Conservation (phyloP, 441 rosid genomes). For the Omphalea diandra region DNA sequence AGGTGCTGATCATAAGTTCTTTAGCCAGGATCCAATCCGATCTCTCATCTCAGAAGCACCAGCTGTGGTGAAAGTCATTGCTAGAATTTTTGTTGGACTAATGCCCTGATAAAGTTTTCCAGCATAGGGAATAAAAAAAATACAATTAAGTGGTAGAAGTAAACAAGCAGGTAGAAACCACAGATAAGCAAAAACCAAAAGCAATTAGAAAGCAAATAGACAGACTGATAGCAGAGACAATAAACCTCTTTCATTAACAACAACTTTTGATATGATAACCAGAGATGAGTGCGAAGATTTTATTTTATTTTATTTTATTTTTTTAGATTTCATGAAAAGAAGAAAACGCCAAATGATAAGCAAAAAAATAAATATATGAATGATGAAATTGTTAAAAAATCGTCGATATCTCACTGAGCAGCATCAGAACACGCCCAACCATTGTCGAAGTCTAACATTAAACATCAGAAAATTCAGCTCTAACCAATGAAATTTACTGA, state of each 20-base stretch:
- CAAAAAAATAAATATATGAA: slow-evolving; percentile 18
- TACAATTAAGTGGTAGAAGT: too few species aligned
- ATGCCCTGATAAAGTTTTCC: slow-evolving; percentile 61
- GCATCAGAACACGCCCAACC: slow-evolving; percentile 88
- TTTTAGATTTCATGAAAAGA: not conserved
- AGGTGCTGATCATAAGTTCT: slow-evolving; percentile 85
- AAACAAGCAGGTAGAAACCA: too few species aligned
- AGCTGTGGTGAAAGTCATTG: slow-evolving; percentile 98
- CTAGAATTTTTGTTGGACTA: slow-evolving; percentile 78
- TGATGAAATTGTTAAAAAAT: slow-evolving; percentile 8
- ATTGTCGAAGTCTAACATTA: slow-evolving; percentile 82
- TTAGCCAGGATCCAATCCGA: slow-evolving; percentile 68
- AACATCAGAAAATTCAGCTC: slow-evolving; percentile 27
- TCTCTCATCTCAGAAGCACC: slow-evolving; percentile 97
- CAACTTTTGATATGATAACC: not conserved
- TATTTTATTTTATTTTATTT: too few species aligned
- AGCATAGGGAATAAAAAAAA: slow-evolving; percentile 10
- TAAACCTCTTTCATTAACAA: not conserved
- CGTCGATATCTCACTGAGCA: slow-evolving; percentile 65
- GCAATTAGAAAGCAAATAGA: not conserved
- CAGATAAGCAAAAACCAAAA: too few species aligned
- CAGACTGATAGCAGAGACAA: not conserved
- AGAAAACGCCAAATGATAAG: not conserved
- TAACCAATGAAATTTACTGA: slow-evolving; percentile 14
- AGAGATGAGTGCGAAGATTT: not conserved